These are phyloP conservation scores for Cokeromyces recurvatus DNA, from an alignment of 371 early-diverging fungal genomes.

Conservation along the genomic window DNA sequence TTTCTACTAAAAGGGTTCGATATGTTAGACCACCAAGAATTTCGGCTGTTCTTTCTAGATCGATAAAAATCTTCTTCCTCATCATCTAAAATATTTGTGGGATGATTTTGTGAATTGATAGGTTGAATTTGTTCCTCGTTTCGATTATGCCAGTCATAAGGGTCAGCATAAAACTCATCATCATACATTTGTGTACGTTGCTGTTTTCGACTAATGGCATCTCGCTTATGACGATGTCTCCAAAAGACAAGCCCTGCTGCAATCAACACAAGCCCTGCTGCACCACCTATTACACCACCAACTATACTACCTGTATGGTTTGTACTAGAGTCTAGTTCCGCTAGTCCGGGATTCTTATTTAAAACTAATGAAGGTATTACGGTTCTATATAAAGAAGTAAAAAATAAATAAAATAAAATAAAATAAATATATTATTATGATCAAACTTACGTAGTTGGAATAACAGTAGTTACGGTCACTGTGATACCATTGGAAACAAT, in stretches of 20 bases:
- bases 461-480: slow-evolving; percentile 20
- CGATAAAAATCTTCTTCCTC: slow-evolving; percentile 16
- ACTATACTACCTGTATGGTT: slow-evolving; percentile 16
- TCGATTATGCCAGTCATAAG: slow-evolving; percentile 17
- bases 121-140: slow-evolving; percentile 10
- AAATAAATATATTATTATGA: not conserved
- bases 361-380: slow-evolving; percentile 25
- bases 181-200: slow-evolving; percentile 18
- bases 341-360: not conserved
- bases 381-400: slow-evolving; percentile 14
- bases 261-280: slow-evolving; percentile 25
- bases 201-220: slow-evolving; percentile 8
- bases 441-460: slow-evolving; percentile 29
- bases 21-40: slow-evolving; percentile 18
- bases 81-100: slow-evolving; percentile 1
- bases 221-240: slow-evolving; percentile 10
- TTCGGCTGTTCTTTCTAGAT: slow-evolving; percentile 4
- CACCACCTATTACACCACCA: slow-evolving; percentile 27
- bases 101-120: slow-evolving; percentile 3
- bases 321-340: no score
- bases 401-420: not conserved
- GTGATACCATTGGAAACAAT: slow-evolving; percentile 25
- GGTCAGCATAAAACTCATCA: slow-evolving; percentile 25
- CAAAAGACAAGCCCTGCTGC: slow-evolving; percentile 18
- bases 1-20: slow-evolving; percentile 3